Conservation (phyloP, 208 protist genomes). For the Crithidia brevicula region DNA sequence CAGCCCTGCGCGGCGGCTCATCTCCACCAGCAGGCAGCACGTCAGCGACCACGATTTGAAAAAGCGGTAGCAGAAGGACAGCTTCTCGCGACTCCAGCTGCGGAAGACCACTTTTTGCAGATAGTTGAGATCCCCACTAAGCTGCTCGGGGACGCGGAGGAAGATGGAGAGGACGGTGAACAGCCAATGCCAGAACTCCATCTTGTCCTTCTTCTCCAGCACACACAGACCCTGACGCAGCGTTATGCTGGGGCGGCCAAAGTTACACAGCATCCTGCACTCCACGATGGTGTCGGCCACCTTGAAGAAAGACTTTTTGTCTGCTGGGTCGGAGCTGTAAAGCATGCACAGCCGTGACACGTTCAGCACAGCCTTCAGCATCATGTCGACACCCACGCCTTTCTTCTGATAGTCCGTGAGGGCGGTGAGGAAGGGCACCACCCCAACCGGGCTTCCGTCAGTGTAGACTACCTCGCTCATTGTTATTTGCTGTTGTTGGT, state of each 20-base stretch:
- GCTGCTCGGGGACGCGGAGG: constrained; percentile 79
- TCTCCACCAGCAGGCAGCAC: constrained; percentile 59
- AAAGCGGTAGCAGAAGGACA: constrained; percentile 87
- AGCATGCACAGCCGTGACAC: constrained; percentile 65
- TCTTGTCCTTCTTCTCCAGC: constrained; percentile 26
- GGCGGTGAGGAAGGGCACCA: constrained; percentile 49
- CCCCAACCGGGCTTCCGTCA: constrained; percentile 19
- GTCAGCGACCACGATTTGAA: constrained; percentile 90
- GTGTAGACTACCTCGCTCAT: constrained; percentile 20
- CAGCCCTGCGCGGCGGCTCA: constrained; percentile 36
- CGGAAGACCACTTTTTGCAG: constrained; percentile 83
- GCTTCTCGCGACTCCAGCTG: constrained; percentile 63
- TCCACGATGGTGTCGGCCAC: constrained; percentile 80
- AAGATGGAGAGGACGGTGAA: constrained; percentile 60
- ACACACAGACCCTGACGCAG: constrained; percentile 48
- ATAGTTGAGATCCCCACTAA: constrained; percentile 84
- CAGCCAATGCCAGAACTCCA: constrained; percentile 53
- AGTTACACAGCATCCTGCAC: constrained; percentile 90
- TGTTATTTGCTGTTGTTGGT: background rate
- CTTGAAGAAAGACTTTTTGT: constrained; percentile 40
- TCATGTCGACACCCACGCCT: constrained; percentile 84
- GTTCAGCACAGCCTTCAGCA: constrained; percentile 74
- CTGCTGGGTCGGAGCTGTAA: constrained; percentile 38
- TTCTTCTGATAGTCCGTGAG: constrained; percentile 72
- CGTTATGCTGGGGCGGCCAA: constrained; percentile 59